phyloP scores from a whole-genome alignment of 768 basidiomycete genomes.

The Pholiota molesta region DNA sequence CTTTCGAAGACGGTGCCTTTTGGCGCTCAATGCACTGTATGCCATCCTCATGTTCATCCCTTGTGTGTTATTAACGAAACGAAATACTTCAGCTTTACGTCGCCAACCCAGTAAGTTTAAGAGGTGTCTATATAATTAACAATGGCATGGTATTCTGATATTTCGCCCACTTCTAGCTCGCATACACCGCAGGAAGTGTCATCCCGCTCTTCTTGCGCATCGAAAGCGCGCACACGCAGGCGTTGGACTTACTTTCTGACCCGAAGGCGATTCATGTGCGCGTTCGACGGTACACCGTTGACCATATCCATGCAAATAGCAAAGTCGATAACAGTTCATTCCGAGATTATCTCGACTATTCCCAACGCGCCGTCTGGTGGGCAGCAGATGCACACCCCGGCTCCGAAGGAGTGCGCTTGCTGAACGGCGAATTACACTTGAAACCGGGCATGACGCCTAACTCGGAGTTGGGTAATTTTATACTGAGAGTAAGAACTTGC shows the following conservation, averaged over 20 bases:
- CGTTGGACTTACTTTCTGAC: conserved; percentile 35
- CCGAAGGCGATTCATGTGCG: conserved; percentile 35
- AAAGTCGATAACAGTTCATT: conserved; percentile 9
- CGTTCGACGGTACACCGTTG: conserved; percentile 14
- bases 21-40: conserved; percentile 2
- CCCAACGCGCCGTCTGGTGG: conserved; percentile 23
- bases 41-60: neutral
- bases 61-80: too few relatives aligned
- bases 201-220: conserved; percentile 39
- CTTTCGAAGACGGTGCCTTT: conserved; percentile 28
- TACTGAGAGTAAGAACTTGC: conserved; percentile 32
- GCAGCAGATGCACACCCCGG: conserved; percentile 21
- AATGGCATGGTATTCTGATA: neutral
- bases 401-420: conserved; percentile 24
- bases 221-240: conserved; percentile 32
- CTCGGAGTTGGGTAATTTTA: conserved; percentile 37
- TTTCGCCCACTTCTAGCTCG: conserved; percentile 29
- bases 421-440: conserved; percentile 42
- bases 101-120: conserved; percentile 38
- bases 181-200: conserved; percentile 41
- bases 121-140: neutral
- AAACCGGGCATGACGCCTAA: conserved; percentile 36
- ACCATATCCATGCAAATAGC: conserved; percentile 6
- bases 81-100: conserved; percentile 34
- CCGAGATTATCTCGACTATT: conserved; percentile 17